Conservation (phyloP, 176 grass and related monocot species). For the Avena eriantha region DNA sequence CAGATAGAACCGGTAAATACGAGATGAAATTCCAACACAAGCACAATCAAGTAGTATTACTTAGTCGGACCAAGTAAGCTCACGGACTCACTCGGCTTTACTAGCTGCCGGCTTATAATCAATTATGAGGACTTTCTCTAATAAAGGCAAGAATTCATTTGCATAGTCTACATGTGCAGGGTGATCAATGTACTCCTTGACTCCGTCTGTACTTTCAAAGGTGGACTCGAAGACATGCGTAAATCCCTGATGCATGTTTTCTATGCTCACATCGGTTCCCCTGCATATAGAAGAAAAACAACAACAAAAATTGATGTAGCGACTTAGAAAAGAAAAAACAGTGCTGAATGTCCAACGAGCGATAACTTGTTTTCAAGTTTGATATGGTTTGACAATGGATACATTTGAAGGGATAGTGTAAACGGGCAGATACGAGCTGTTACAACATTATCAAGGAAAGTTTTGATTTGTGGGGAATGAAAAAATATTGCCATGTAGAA, state of each 20-base stretch:
- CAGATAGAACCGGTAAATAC: background rate
- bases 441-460: background rate
- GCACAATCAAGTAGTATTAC: background rate
- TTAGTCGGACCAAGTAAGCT: background rate
- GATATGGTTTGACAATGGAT: background rate
- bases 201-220: conserved; percentile 69
- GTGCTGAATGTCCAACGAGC: too few species aligned
- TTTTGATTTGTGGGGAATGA: background rate
- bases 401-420: background rate
- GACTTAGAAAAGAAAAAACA: background rate
- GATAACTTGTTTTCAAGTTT: background rate
- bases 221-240: conserved; percentile 92
- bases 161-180: conserved; percentile 77
- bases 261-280: conserved; percentile 92
- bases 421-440: background rate
- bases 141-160: conserved; percentile 50
- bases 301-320: background rate
- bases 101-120: conserved; percentile 60
- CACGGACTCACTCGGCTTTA: background rate
- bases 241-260: conserved; percentile 88
- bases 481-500: background rate
- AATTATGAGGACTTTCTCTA: conserved; percentile 68
- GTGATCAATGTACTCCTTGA: conserved; percentile 80
- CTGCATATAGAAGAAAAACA: conserved; percentile 43
- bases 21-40: background rate